Percentiles rank a stretch among this genome's conserved stretches.
phyloP scores from a whole-genome alignment of 1,139 yeast species.

The Torulaspora globosa region DNA sequence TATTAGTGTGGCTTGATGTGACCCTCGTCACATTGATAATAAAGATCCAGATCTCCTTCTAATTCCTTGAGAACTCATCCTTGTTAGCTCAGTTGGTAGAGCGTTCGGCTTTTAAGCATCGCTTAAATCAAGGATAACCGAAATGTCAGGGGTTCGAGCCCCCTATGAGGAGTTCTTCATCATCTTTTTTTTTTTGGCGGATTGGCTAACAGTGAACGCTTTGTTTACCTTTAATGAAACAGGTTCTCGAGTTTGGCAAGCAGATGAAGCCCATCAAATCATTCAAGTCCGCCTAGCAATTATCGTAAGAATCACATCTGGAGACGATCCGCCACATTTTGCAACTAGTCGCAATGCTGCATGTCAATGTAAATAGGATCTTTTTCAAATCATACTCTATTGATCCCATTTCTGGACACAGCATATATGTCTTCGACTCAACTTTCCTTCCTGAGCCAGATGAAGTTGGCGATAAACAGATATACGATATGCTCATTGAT shows the following conservation, averaged over 20 bases:
- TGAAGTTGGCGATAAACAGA: conserved; percentile 36
- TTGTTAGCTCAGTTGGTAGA: conserved; percentile 36
- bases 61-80: conserved; percentile 23
- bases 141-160: conserved; percentile 36
- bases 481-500: conserved; percentile 41
- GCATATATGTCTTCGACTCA: conserved; percentile 70
- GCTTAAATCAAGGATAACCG: conserved; percentile 28
- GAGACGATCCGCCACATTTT: neutral
- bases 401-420: conserved; percentile 60
- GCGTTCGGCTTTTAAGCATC: conserved; percentile 35
- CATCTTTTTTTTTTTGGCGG: conserved; percentile 3
- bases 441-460: conserved; percentile 60
- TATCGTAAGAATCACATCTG: neutral
- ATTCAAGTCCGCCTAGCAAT: neutral
- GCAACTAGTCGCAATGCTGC: conserved; percentile 21
- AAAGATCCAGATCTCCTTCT: no score
- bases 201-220: conserved; percentile 1
- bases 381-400: conserved; percentile 55
- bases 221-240: conserved; percentile 4
- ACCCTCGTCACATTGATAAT: no score
- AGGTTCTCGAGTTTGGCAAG: neutral
- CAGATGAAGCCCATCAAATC: neutral
- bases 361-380: conserved; percentile 44
- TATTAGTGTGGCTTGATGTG: no score
- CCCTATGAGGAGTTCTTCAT: conserved; percentile 35